Evolutionary conservation across 495 filamentous ascomycete species (phyloP).

Genomic region (Chaetomidium leptoderma): DNA sequence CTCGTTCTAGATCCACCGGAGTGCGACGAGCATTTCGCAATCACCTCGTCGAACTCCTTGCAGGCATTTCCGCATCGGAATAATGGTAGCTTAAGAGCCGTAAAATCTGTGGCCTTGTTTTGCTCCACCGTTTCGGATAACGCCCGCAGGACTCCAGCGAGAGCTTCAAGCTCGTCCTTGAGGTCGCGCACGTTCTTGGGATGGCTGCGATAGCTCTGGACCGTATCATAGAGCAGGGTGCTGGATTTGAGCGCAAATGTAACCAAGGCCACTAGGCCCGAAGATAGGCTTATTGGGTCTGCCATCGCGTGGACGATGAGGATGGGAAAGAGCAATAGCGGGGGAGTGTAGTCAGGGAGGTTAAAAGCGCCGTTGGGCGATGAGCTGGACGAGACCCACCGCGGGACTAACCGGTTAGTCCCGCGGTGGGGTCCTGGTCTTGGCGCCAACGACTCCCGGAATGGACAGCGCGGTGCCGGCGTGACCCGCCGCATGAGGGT

Average conservation of each 20-base stretch:
- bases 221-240: conserved; percentile 20
- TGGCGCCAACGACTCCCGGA: too few species aligned
- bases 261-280: conserved; percentile 10
- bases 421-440: too few species aligned
- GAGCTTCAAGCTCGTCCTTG: conserved; percentile 37
- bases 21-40: conserved; percentile 14
- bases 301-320: conserved; percentile 10
- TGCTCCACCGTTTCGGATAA: conserved; percentile 30
- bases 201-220: conserved; percentile 41
- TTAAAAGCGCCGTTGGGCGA: too few species aligned
- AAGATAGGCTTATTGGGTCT: conserved; percentile 8
- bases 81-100: conserved; percentile 16
- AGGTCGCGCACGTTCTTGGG: conserved; percentile 41
- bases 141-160: conserved; percentile 35
- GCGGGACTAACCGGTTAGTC: too few species aligned
- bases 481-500: too few species aligned
- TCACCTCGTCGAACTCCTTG: conserved; percentile 16
- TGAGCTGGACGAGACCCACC: too few species aligned
- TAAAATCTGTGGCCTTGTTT: conserved; percentile 2
- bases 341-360: not conserved
- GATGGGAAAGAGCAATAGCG: conserved; percentile 9
- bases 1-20: conserved; percentile 11
- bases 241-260: conserved; percentile 43
- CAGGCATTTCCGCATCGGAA: conserved; percentile 19
- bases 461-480: too few species aligned